Evolutionary conservation across 2,329 filamentous ascomycete genomes (phyloP).

Genomic region (Tolypocladium amazonense): DNA sequence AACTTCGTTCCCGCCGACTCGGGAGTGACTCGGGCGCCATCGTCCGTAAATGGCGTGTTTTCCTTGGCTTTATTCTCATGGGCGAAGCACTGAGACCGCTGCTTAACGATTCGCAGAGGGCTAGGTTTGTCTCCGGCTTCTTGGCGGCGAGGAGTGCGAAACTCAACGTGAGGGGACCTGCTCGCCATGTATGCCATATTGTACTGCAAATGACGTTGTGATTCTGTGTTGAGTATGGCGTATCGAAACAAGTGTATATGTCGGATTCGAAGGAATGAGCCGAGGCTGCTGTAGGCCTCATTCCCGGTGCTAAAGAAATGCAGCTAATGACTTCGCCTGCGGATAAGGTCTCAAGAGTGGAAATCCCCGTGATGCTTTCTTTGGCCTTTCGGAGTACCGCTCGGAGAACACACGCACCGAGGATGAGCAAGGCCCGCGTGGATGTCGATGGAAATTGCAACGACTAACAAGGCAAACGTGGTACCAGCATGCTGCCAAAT

Average conservation of each 20-base stretch:
- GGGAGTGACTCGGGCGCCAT: neutral
- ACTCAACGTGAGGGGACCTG: slow-evolving; percentile 17
- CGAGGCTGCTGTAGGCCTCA: neutral
- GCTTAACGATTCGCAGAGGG: slow-evolving; percentile 41
- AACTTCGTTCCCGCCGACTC: slow-evolving; percentile 1
- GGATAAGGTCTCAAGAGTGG: neutral
- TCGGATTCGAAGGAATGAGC: neutral
- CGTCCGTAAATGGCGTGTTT: neutral
- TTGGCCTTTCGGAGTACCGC: neutral
- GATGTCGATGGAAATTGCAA: slow-evolving; percentile 1
- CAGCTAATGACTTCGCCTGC: neutral
- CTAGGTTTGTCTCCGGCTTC: slow-evolving; percentile 22
- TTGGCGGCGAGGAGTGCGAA: slow-evolving; percentile 15
- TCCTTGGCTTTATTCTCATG: neutral
- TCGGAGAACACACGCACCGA: neutral
- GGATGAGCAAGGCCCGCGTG: slow-evolving; percentile 1
- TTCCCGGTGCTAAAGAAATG: neutral
- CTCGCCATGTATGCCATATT: slow-evolving; percentile 24
- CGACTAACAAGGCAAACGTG: neutral
- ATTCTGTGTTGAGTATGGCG: neutral
- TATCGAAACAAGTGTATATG: neutral
- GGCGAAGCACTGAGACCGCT: neutral
- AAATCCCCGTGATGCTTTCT: neutral
- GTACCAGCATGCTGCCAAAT: slow-evolving; percentile 3
- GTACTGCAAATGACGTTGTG: slow-evolving; percentile 9